These are phyloP conservation scores for Diospyros lotus DNA, from an alignment of 148 eudicot species.

Conservation along the genomic window DNA sequence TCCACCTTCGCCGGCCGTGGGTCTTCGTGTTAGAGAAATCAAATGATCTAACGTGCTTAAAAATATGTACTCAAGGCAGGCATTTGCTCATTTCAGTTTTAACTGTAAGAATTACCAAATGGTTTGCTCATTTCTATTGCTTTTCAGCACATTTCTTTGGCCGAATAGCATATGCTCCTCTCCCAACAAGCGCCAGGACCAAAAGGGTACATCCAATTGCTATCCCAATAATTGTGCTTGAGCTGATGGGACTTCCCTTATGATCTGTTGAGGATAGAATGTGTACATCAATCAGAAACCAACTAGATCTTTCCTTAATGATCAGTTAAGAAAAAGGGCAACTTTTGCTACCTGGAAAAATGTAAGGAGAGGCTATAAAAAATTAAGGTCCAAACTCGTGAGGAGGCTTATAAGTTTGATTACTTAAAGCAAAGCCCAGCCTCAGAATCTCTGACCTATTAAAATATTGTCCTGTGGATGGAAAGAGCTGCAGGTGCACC, in stretches of 20 bases:
- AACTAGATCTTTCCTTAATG: too few species aligned
- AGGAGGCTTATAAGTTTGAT: constrained; percentile 85
- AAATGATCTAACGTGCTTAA: too few species aligned
- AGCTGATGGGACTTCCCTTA: constrained; percentile 39
- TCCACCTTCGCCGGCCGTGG: too few species aligned
- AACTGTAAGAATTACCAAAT: constrained; percentile 46
- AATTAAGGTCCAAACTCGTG: constrained; percentile 68
- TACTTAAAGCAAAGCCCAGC: constrained; percentile 68
- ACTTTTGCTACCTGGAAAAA: constrained; percentile 54
- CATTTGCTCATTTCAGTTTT: background rate
- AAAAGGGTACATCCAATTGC: constrained; percentile 44
- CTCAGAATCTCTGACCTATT: constrained; percentile 56
- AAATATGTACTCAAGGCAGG: constrained; percentile 4
- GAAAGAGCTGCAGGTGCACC: constrained; percentile 72
- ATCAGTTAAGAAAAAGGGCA: background rate
- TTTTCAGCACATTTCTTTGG: constrained; percentile 72
- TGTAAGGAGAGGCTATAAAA: constrained; percentile 69
- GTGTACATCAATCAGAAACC: too few species aligned
- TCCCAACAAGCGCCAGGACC: constrained; percentile 50
- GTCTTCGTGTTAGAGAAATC: too few species aligned
- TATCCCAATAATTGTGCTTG: constrained; percentile 47
- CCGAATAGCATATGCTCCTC: constrained; percentile 56
- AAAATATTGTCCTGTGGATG: constrained; percentile 49
- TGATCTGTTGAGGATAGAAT: too few species aligned
- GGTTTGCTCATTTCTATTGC: constrained; percentile 65